A percentile compares a stretch with the other conserved stretches of the same genome.
Conservation (phyloP, 1,284 basidiomycete species). For the Fomitopsis schrenkii region DNA sequence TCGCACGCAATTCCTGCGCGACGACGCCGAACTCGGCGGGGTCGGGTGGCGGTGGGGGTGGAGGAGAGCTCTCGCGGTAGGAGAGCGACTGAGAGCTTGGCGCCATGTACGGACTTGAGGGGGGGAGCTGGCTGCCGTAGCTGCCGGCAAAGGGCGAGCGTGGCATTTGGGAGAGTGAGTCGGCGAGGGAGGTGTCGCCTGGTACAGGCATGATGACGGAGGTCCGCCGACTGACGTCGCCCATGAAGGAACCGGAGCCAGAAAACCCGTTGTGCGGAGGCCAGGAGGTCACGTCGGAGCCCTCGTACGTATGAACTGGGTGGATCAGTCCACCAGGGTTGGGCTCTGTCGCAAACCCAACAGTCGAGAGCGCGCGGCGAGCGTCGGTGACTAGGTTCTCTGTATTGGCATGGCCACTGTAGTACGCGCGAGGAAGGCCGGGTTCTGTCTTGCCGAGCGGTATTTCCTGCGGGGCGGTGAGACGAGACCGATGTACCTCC, state of each 20-base stretch:
- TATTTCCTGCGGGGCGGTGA: slow-evolving; percentile 55
- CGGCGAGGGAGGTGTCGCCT: not conserved
- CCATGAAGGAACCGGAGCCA: not conserved
- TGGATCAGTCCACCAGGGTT: slow-evolving; percentile 14
- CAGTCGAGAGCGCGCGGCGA: slow-evolving; percentile 51
- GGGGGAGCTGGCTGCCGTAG: slow-evolving; percentile 10
- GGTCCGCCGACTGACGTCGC: slow-evolving; percentile 5
- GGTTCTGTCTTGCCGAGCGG: slow-evolving; percentile 79
- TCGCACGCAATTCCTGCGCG: slow-evolving; percentile 13
- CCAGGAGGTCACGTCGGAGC: slow-evolving; percentile 6
- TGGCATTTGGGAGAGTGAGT: not conserved
- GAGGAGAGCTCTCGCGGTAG: slow-evolving; percentile 1
- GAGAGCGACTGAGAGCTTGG: slow-evolving; percentile 5
- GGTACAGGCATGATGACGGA: slow-evolving; percentile 4
- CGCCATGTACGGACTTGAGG: not conserved
- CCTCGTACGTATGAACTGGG: not conserved
- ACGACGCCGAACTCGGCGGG: slow-evolving; percentile 25
- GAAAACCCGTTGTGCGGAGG: slow-evolving; percentile 3
- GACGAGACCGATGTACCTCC: slow-evolving; percentile 6
- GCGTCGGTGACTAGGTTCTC: slow-evolving; percentile 64
- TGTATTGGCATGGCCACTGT: slow-evolving; percentile 61
- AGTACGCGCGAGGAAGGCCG: slow-evolving; percentile 73
- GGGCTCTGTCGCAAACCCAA: slow-evolving; percentile 45
- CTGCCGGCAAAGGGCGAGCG: slow-evolving; percentile 3
- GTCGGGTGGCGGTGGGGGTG: slow-evolving; percentile 5